These are phyloP conservation scores for Phaffia rhodozyma DNA, from an alignment of 1,284 basidiomycete species.

Conservation along the genomic window DNA sequence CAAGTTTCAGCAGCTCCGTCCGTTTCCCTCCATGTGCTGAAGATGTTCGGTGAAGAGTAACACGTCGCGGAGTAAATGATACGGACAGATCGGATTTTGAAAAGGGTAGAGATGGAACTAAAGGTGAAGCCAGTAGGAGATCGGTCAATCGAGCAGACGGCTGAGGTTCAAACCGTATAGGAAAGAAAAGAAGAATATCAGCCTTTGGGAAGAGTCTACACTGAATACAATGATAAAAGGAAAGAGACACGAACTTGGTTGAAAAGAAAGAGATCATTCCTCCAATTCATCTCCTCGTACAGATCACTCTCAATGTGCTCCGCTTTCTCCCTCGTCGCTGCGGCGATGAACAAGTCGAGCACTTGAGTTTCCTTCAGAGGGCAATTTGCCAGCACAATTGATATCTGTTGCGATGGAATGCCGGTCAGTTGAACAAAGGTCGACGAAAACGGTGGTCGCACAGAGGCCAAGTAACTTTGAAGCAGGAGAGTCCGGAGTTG, in stretches of 20 bases:
- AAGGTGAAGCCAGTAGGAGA: too few species aligned
- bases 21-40: too few species aligned
- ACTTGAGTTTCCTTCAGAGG: not conserved
- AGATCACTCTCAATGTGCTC: slow-evolving; percentile 1
- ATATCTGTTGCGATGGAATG: not conserved
- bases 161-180: not conserved
- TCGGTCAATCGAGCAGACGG: too few species aligned
- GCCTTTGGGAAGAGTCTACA: not conserved
- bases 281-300: slow-evolving; percentile 8
- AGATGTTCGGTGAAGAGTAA: not conserved
- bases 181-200: not conserved
- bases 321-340: not conserved
- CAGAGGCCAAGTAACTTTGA: not conserved
- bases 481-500: slow-evolving; percentile 8
- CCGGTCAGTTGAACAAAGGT: not conserved
- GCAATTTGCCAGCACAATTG: not conserved
- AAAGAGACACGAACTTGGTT: slow-evolving; percentile 2
- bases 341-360: slow-evolving; percentile 7
- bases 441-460: slow-evolving; percentile 14
- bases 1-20: too few species aligned
- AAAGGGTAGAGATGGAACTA: not conserved
- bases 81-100: not conserved
- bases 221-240: too few species aligned
- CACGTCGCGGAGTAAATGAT: not conserved
- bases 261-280: slow-evolving; percentile 10